These are phyloP conservation scores for Pleurotus sapidus DNA, from an alignment of 768 basidiomycete genomes.

Conservation along the genomic window DNA sequence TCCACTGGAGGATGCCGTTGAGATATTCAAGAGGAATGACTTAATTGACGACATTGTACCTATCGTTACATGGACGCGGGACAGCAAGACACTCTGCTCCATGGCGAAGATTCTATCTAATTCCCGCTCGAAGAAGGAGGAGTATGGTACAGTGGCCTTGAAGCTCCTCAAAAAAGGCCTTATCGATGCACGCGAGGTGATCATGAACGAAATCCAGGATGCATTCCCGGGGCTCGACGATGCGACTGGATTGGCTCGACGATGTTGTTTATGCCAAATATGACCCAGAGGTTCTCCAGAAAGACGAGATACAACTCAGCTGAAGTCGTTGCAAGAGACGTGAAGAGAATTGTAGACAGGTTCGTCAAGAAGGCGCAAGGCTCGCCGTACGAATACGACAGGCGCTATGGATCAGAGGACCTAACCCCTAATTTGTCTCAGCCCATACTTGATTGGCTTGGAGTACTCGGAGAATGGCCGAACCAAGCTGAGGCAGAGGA, in stretches of 20 bases:
- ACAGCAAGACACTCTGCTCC: neutral
- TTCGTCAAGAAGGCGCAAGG: too few relatives aligned
- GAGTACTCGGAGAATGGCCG: too few relatives aligned
- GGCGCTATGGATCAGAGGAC: neutral
- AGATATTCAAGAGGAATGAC: too few relatives aligned
- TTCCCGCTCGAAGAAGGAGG: neutral
- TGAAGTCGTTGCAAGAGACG: too few relatives aligned
- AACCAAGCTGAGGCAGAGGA: too few relatives aligned
- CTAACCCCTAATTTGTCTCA: too few relatives aligned
- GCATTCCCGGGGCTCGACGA: neutral
- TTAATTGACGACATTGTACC: neutral
- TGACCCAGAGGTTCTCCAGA: neutral
- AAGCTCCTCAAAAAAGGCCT: neutral
- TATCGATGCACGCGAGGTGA: neutral
- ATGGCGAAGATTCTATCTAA: neutral
- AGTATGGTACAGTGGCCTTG: neutral
- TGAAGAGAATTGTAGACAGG: too few relatives aligned
- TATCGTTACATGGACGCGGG: neutral
- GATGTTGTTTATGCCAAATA: neutral
- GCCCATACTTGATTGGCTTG: too few relatives aligned
- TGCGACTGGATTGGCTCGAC: neutral
- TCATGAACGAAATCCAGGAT: neutral
- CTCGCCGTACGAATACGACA: too few relatives aligned
- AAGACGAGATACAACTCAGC: neutral
- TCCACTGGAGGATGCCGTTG: too few relatives aligned